phyloP scores from a whole-genome alignment of 495 filamentous ascomycete genomes.

The Niebla homalea region DNA sequence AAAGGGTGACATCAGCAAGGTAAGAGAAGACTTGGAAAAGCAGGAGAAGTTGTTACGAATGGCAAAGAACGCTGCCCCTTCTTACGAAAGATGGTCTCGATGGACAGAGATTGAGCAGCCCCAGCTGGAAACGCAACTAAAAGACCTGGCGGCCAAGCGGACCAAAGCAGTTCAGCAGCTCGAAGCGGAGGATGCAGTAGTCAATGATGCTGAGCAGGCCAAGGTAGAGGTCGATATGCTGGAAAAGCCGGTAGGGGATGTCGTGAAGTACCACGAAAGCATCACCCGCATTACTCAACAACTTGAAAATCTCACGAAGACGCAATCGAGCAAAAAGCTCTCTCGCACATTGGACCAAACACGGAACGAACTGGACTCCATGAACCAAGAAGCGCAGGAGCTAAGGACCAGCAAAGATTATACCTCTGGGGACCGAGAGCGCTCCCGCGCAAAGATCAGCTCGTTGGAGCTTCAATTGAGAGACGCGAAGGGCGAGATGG shows the following conservation, averaged over 20 bases:
- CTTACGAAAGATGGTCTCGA: conserved; percentile 60
- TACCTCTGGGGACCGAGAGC: conserved; percentile 56
- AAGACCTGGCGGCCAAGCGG: conserved; percentile 38
- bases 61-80: conserved; percentile 45
- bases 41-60: conserved; percentile 40
- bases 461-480: conserved; percentile 57
- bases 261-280: conserved; percentile 57
- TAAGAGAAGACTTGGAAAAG: conserved; percentile 39
- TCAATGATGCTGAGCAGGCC: conserved; percentile 48
- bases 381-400: conserved; percentile 52
- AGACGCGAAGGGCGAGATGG: conserved; percentile 56
- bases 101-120: conserved; percentile 61
- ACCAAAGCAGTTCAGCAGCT: conserved; percentile 48
- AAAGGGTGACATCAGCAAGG: conserved; percentile 28
- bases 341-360: conserved; percentile 69
- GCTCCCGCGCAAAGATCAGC: conserved; percentile 49
- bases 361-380: conserved; percentile 54
- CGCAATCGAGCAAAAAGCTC: conserved; percentile 51
- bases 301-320: conserved; percentile 54
- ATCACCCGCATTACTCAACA: conserved; percentile 55
- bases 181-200: conserved; percentile 58
- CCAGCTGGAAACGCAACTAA: conserved; percentile 46
- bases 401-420: conserved; percentile 49
- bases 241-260: conserved; percentile 59
- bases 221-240: conserved; percentile 66